A percentile compares a stretch with the other conserved stretches of the same genome.
Evolutionary conservation across 768 basidiomycete genomes (phyloP).

Genomic region (Termitomyces sp.): DNA sequence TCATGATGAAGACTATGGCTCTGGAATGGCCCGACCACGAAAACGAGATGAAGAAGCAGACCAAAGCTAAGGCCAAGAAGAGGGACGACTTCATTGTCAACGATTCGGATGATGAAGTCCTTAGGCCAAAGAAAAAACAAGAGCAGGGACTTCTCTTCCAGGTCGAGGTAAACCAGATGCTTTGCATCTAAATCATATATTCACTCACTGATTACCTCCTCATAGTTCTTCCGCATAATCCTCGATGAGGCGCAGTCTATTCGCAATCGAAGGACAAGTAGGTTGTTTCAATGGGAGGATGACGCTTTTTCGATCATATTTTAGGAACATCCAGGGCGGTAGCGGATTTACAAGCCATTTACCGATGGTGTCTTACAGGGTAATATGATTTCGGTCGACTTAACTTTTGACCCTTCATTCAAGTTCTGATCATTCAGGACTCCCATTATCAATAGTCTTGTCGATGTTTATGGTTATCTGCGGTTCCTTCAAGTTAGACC

Average conservation of each 20-base stretch:
- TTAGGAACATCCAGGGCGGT: constrained; percentile 53
- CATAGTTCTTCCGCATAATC: constrained; percentile 46
- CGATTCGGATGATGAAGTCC: constrained; percentile 32
- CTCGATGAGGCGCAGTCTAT: constrained; percentile 56
- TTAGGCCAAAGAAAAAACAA: constrained; percentile 22
- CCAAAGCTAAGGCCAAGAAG: constrained; percentile 20
- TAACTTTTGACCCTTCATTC: neutral
- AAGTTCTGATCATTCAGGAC: constrained; percentile 31
- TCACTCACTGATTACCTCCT: neutral
- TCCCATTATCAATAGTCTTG: constrained; percentile 57
- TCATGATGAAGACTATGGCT: constrained; percentile 42
- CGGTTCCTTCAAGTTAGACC: constrained; percentile 40
- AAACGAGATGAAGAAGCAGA: constrained; percentile 37
- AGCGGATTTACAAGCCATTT: constrained; percentile 42
- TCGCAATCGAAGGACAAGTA: constrained; percentile 45
- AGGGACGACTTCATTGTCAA: constrained; percentile 28
- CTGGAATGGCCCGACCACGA: constrained; percentile 56
- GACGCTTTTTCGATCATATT: neutral
- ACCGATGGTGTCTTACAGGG: constrained; percentile 70
- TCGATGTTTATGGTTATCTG: constrained; percentile 47
- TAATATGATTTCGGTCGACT: constrained; percentile 16
- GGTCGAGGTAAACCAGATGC: constrained; percentile 31
- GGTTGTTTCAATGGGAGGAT: neutral
- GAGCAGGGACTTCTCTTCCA: constrained; percentile 44
- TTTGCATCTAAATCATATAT: neutral